Percentiles rank a stretch among this genome's conserved stretches.
Conservation (phyloP, 257 asterid genomes). For the Penstemon davidsonii region DNA sequence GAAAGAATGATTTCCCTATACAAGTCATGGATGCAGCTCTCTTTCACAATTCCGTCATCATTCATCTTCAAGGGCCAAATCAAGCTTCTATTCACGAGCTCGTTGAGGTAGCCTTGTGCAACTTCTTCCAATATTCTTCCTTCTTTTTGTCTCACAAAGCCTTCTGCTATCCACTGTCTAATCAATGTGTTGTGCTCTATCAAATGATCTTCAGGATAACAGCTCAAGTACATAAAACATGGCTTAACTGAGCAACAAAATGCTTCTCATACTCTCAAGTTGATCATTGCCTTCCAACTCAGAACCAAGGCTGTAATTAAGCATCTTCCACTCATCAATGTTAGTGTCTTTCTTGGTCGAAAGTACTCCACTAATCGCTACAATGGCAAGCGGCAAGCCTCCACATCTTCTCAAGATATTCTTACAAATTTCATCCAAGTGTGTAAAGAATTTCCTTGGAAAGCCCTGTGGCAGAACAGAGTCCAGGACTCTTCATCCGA, state of each 20-base stretch:
- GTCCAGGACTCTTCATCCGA: slow-evolving; percentile 17
- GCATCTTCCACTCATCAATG: slow-evolving; percentile 35
- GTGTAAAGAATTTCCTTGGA: slow-evolving; percentile 19
- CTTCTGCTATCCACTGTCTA: slow-evolving; percentile 41
- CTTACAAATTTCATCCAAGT: slow-evolving; percentile 24
- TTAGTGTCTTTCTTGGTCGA: slow-evolving; percentile 27
- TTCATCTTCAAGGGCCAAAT: slow-evolving; percentile 28
- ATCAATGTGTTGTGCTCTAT: slow-evolving; percentile 27
- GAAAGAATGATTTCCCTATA: slow-evolving; percentile 35
- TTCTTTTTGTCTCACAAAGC: slow-evolving; percentile 33
- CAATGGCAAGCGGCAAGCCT: slow-evolving; percentile 41
- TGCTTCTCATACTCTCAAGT: slow-evolving; percentile 32
- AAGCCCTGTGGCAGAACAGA: slow-evolving; percentile 29
- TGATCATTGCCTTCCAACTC: slow-evolving; percentile 39
- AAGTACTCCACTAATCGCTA: slow-evolving; percentile 31
- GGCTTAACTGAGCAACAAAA: slow-evolving; percentile 37
- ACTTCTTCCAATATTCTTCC: slow-evolving; percentile 36
- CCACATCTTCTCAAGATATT: slow-evolving; percentile 31
- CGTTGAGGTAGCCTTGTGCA: slow-evolving; percentile 47
- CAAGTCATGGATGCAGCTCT: slow-evolving; percentile 34
- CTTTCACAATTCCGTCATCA: slow-evolving; percentile 38
- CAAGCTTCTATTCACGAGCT: slow-evolving; percentile 42
- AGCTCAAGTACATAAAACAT: slow-evolving; percentile 38
- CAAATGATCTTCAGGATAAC: slow-evolving; percentile 39
- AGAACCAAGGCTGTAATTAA: slow-evolving; percentile 34